A percentile compares a stretch with the other conserved stretches of the same genome.
Conservation (phyloP, 345 rosid species). For the Bruguiera sexangula region DNA sequence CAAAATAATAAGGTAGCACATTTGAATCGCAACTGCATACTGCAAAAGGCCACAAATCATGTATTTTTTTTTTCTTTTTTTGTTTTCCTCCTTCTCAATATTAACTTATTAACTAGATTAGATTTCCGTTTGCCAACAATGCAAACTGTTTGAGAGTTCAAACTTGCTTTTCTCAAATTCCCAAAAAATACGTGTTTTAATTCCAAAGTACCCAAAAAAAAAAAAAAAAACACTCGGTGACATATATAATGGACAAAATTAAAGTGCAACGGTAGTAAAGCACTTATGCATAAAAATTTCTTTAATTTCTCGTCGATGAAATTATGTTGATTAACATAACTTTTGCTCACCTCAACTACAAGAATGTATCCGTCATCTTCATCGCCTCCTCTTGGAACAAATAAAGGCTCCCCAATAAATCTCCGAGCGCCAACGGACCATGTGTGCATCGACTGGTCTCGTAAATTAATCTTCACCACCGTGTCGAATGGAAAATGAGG, state of each 20-base stretch:
- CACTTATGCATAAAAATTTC: not conserved
- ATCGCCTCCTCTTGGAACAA: constrained; percentile 47
- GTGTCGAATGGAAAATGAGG: constrained; percentile 85
- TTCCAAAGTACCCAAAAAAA: not conserved
- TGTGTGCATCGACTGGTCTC: constrained; percentile 25
- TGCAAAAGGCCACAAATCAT: constrained; percentile 20
- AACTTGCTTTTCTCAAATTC: no score
- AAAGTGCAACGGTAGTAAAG: no score
- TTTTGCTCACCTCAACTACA: constrained; percentile 64
- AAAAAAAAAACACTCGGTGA: no score
- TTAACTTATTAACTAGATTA: not conserved
- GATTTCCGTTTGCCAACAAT: not conserved
- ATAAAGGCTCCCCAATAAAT: constrained; percentile 84
- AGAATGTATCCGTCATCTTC: constrained; percentile 83
- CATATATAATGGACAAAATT: no score
- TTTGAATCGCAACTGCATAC: constrained; percentile 86
- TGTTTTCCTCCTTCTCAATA: no score
- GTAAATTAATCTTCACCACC: constrained; percentile 58
- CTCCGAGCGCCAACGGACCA: constrained; percentile 67
- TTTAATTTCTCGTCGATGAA: not conserved
- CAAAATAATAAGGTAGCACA: constrained; percentile 73
- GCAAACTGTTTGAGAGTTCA: no score
- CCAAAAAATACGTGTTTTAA: not conserved
- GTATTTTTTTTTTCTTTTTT: not conserved
- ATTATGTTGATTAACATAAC: not conserved